Evolutionary conservation across 352 stramenopile genomes (phyloP), one percentile per base, ranked within the genome.

Genomic region (Phytophthora fragariae): DNA sequence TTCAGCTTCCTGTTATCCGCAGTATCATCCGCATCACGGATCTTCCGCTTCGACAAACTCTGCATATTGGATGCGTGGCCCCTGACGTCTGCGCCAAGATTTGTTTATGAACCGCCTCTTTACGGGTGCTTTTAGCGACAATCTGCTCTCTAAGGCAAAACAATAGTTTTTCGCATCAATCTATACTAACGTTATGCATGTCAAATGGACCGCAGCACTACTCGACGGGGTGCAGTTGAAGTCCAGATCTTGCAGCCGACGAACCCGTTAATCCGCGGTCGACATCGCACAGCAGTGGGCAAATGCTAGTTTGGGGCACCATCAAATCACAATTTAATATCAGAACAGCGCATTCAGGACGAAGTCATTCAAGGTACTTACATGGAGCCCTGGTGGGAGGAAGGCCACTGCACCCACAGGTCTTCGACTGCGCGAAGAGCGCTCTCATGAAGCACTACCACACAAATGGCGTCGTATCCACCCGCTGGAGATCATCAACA

Each of bases 391-490:
- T 80, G 79, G 35, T 91, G 77, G 0, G 68, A 84, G 2, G 59
- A 57, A n/a, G 82, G 57, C 91, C 91, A 97, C 21, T 73, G 61
- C 1, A 83, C 39, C 92, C 92, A 98, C 46, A 97, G 68, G 27
- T 84, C 57, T 75, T 97, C 88, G 24, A 98, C 86, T 29, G 54
- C 68, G 47, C 77, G 68, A 2, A 94, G 62, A 24, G 77, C 83
- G 11, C 71, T 50, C n/a, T 78, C 63, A 60, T 98, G 82, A 46
- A 98, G 63, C 21, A 90, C 83, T 27, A 98, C 59, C 29, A 96
- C 97, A 76, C 98, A 99, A 59, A 99, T 88, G 1, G 97, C 97
- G 77, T 99, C 97, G 68, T 98, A 98, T 37, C 97, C 97, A 70
- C 97, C 97, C 41, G 97, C 97, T 96, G 44, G 10, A 76, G 2